phyloP scores from a whole-genome alignment of 2,329 filamentous ascomycete species.

The Chrysoporthe cubensis region DNA sequence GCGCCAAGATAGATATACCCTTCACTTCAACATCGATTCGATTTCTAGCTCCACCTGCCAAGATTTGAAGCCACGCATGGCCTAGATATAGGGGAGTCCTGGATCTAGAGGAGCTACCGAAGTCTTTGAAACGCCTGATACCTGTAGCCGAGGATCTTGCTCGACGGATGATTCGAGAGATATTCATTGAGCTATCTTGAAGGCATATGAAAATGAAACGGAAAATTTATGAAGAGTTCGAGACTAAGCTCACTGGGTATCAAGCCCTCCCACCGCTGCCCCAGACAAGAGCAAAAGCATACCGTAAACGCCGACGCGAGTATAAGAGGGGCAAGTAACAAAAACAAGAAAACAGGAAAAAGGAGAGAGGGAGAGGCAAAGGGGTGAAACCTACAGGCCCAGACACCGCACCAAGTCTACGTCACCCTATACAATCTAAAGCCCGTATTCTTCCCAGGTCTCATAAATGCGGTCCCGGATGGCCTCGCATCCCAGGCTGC shows the following conservation, averaged over 20 bases:
- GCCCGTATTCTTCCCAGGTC: slow-evolving; percentile 35
- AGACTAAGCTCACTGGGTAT: neutral
- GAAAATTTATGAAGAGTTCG: neutral
- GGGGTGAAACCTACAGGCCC: neutral
- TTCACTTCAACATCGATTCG: neutral
- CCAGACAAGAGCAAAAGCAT: neutral
- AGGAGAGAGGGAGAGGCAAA: neutral
- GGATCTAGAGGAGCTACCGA: neutral
- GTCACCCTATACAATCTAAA: neutral
- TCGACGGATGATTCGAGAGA: no score
- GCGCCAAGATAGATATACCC: neutral
- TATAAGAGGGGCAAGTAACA: no score
- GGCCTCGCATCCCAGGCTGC: slow-evolving; percentile 43
- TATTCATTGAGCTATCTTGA: no score
- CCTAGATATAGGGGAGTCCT: neutral
- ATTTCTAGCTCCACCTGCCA: neutral
- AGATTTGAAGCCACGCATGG: neutral
- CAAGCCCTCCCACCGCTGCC: neutral
- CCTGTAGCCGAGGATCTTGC: no score
- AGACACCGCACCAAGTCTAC: neutral
- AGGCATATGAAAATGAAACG: neutral
- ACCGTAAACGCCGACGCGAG: neutral
- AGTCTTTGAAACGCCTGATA: no score
- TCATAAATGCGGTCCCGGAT: slow-evolving; percentile 43
- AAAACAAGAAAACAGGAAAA: neutral